Conservation (phyloP, 2,329 filamentous ascomycete species). For the Epichloe scottii region DNA sequence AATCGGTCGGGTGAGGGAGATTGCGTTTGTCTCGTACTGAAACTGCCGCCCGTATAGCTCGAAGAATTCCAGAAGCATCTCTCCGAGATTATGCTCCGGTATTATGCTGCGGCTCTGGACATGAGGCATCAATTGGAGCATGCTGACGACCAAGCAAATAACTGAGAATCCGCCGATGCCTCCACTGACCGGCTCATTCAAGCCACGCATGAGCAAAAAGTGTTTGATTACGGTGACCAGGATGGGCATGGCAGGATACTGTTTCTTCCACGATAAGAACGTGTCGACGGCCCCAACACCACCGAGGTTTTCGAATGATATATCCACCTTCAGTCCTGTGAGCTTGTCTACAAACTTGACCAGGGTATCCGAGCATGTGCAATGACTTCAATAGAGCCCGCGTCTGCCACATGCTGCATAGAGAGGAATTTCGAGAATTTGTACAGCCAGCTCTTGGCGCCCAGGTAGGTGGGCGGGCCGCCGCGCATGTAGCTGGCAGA, state of each 20-base stretch:
- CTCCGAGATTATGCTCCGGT: constrained; percentile 58
- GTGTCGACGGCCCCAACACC: constrained; percentile 71
- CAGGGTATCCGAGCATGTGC: constrained; percentile 70
- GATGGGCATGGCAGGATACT: constrained; percentile 75
- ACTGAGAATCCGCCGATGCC: constrained; percentile 90
- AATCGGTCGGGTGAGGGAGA: constrained; percentile 58
- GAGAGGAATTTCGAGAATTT: constrained; percentile 50
- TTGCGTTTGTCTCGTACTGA: constrained; percentile 55
- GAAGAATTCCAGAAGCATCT: constrained; percentile 77
- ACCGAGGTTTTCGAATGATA: constrained; percentile 87
- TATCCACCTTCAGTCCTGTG: constrained; percentile 75
- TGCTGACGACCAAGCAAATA: constrained; percentile 83
- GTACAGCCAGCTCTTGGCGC: constrained; percentile 44
- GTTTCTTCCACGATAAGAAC: constrained; percentile 64
- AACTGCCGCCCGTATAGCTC: constrained; percentile 81
- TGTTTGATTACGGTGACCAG: constrained; percentile 87
- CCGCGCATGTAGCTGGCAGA: constrained; percentile 43
- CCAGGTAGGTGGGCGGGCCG: constrained; percentile 33
- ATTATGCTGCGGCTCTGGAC: constrained; percentile 48
- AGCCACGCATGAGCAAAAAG: constrained; percentile 72
- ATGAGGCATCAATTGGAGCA: constrained; percentile 69
- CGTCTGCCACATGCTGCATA: constrained; percentile 41
- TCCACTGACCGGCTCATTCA: constrained; percentile 85
- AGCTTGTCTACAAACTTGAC: constrained; percentile 76
- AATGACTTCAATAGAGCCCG: constrained; percentile 54